Conservation (phyloP, 257 asterid genomes). For the Prunella vulgaris region DNA sequence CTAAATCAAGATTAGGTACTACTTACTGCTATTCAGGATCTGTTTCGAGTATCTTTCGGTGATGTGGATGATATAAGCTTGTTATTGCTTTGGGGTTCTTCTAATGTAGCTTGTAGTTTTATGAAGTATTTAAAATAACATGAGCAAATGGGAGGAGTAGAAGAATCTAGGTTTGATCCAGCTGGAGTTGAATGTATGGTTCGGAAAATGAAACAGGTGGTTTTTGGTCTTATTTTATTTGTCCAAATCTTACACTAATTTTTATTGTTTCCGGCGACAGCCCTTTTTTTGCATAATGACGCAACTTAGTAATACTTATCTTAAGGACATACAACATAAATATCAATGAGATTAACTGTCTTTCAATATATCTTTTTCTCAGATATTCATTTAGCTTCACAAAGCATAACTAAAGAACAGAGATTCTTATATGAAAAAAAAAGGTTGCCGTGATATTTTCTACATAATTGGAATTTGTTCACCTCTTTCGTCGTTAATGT, state of each 20-base stretch:
- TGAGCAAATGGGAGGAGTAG: background rate
- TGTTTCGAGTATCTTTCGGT: background rate
- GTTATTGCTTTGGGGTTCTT: background rate
- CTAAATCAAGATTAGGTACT: background rate
- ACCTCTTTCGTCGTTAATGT: background rate
- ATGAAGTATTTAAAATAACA: background rate
- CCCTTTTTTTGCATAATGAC: background rate
- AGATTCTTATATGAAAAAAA: background rate
- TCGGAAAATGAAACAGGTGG: background rate
- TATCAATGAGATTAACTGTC: background rate
- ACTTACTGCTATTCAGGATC: background rate
- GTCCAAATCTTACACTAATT: background rate
- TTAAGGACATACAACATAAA: background rate
- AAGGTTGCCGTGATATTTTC: background rate
- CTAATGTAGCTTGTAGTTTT: background rate
- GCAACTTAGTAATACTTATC: background rate
- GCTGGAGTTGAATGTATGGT: background rate
- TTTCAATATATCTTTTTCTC: background rate
- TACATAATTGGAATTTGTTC: background rate
- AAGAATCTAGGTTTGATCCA: background rate
- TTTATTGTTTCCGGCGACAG: background rate
- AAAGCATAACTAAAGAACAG: background rate
- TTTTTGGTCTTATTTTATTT: background rate
- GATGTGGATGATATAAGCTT: background rate
- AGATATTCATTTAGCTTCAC: background rate